Conservation (phyloP, 441 rosid species). For the Metrosideros polymorpha region DNA sequence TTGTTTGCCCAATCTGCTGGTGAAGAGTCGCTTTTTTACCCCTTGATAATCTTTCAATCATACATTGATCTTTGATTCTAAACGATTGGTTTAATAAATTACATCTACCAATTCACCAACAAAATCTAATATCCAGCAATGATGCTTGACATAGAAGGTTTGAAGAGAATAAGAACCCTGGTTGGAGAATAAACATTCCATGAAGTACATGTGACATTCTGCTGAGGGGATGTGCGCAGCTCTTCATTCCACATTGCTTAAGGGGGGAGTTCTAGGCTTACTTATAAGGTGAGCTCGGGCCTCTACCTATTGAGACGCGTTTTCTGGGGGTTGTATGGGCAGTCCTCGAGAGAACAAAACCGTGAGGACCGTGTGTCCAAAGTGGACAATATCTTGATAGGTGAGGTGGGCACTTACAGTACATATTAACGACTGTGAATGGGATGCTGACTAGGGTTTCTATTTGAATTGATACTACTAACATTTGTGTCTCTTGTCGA, state of each 20-base stretch:
- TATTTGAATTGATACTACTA: not conserved
- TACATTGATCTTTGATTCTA: not conserved
- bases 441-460: not conserved
- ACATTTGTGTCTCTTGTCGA: not conserved
- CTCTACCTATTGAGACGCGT: no score
- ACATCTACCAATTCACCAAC: not conserved
- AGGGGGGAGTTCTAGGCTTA: no score
- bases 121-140: not conserved
- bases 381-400: no score
- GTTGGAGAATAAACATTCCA: not conserved
- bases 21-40: not conserved
- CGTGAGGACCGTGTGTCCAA: no score
- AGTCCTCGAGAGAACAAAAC: no score
- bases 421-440: not conserved
- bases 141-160: not conserved
- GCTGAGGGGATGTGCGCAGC: no score
- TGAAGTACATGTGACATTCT: no score
- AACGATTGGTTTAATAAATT: not conserved
- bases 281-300: no score
- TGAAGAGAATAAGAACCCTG: not conserved
- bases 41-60: not conserved
- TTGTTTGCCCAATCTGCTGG: not conserved
- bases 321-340: no score
- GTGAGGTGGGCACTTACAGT: no score
- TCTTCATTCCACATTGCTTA: no score